Conservation (phyloP, 306 rosid species). For the Gynostemma pentaphyllum region DNA sequence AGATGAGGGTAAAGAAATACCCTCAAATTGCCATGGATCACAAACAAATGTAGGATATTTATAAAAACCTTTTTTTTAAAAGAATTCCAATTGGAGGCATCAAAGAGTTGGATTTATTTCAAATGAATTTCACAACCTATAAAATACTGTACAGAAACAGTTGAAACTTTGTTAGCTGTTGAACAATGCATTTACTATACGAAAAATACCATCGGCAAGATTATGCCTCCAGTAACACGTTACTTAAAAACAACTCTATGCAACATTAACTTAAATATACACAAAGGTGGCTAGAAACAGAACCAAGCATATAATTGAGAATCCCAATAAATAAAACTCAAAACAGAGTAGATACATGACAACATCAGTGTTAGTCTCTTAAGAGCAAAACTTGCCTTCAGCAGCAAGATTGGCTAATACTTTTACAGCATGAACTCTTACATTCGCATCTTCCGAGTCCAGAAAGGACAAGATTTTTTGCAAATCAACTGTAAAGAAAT, state of each 20-base stretch:
- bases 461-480: conserved; percentile 81
- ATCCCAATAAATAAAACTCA: not conserved
- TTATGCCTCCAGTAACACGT: not conserved
- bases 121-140: not conserved
- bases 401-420: conserved; percentile 98
- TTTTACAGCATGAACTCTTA: conserved; percentile 94
- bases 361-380: no score
- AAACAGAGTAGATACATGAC: not conserved
- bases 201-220: not conserved
- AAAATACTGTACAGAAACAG: not conserved
- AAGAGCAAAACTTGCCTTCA: conserved; percentile 45
- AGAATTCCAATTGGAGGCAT: not conserved
- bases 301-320: not conserved
- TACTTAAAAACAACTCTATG: not conserved
- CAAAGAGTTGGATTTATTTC: not conserved
- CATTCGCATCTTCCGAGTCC: conserved; percentile 92
- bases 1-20: not conserved
- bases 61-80: not conserved
- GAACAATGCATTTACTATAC: not conserved
- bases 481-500: conserved; percentile 62
- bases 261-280: not conserved
- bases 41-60: not conserved
- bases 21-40: not conserved
- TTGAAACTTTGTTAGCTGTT: not conserved
- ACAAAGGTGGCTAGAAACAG: not conserved